Base-by-base conservation (phyloP, 306 rosid genomes). In the Aeschynomene evenia region DNA sequence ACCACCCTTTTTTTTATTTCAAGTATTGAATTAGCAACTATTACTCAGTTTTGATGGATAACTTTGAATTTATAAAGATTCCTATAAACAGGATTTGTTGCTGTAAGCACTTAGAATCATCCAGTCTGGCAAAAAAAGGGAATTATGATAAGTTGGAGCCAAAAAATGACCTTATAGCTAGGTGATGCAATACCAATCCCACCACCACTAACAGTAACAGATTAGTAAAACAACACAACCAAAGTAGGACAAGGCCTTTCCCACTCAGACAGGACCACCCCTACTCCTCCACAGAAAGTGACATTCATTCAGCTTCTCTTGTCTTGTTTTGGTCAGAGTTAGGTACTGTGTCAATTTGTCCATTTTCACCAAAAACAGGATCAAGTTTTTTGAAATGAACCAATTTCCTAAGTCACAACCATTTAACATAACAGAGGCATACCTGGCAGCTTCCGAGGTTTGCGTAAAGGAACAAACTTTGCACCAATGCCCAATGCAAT, bases 371-470 rank as follows among this genome's bases (percentile, higher is more conserved):
- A 64, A 18, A 68, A 9, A n/a, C n/a, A n/a, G n/a, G 20, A 10
- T 14, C 4, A 36, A 34, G 68, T 36, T 34, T 57, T 36, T 34
- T 63, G n/a, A n/a, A n/a, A n/a, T 15, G 71, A 59, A 42, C 66
- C 67, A 72, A 55, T 46, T 49, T 21, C 28, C 28, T 4, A 8
- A 34, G 24, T 50, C 23, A 33, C n/a, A n/a, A n/a, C 59, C 10
- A 26, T 34, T 39, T 28, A 42, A 60, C 16, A 63, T 4, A 36
- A 26, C 18, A 68, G 62, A 63, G 26, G 45, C 23, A 22, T 84
- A 94, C 99, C 99, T 7, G 99, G 99, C 52, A 94, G 87, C 86
- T 94, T 94, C 50, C 86, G 57, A n/a, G 99, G 99, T 77, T 94
- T 94, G n/a, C 99, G 87, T 68, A 94, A 65, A 55, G 97, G 99